Evolutionary conservation across 768 basidiomycete species (phyloP).

Genomic region (Russula foetens): DNA sequence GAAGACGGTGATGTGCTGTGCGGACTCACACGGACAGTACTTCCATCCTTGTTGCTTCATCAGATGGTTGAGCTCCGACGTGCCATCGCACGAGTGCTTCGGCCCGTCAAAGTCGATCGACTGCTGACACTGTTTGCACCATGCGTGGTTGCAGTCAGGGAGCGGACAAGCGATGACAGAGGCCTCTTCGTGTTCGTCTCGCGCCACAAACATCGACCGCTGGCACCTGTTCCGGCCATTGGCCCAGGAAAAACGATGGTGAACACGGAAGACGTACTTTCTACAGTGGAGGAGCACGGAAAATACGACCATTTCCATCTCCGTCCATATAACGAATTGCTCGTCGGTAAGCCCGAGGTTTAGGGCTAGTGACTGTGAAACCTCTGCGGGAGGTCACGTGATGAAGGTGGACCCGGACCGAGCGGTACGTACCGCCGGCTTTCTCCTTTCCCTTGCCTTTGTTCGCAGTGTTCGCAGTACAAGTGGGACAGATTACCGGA

Average conservation of each 20-base stretch:
- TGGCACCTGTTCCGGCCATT: constrained; percentile 13
- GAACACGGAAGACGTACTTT: constrained; percentile 27
- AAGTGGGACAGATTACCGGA: constrained; percentile 56
- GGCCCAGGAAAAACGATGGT: background rate
- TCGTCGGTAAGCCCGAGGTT: constrained; percentile 38
- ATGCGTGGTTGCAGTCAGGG: constrained; percentile 24
- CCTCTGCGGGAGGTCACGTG: constrained; percentile 24
- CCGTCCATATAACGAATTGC: constrained; percentile 35
- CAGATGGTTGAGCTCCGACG: constrained; percentile 26
- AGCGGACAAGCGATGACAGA: constrained; percentile 25
- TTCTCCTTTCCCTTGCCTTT: constrained; percentile 17
- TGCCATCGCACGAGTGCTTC: constrained; percentile 28
- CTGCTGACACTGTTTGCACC: constrained; percentile 30
- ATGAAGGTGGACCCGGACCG: background rate
- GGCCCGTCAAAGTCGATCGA: constrained; percentile 21
- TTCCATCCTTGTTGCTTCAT: constrained; percentile 29
- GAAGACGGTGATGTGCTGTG: background rate
- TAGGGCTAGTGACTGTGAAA: constrained; percentile 35
- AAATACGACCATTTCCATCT: constrained; percentile 39
- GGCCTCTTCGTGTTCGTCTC: constrained; percentile 23
- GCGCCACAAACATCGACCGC: constrained; percentile 24
- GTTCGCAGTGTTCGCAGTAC: constrained; percentile 31
- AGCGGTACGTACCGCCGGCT: constrained; percentile 28
- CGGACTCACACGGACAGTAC: constrained; percentile 26
- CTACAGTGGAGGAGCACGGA: constrained; percentile 43